Percentiles rank a stretch among this genome's conserved stretches.
phyloP scores from a whole-genome alignment of 2,329 filamentous ascomycete species.

The Fusarium sp. region DNA sequence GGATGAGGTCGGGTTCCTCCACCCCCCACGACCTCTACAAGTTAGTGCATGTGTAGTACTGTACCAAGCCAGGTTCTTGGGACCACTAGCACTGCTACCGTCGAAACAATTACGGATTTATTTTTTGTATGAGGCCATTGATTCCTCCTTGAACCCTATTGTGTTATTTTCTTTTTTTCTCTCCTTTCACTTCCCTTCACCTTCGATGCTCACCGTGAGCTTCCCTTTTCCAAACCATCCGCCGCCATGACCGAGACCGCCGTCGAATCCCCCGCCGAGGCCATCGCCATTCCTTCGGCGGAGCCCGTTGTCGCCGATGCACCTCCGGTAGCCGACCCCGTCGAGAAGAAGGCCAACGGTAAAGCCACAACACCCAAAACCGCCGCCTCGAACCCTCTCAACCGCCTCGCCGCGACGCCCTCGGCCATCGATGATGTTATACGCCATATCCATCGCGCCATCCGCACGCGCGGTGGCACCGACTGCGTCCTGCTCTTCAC shows the following conservation, averaged over 20 bases:
- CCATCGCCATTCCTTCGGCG: constrained; percentile 39
- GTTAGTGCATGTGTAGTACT: background rate
- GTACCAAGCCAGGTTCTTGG: background rate
- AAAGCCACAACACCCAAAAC: background rate
- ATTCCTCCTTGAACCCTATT: background rate
- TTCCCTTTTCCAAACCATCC: constrained; percentile 20
- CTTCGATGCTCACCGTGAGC: constrained; percentile 37
- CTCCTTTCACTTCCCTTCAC: background rate
- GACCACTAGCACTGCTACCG: background rate
- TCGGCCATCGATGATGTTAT: constrained; percentile 63
- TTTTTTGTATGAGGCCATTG: background rate
- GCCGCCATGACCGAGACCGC: constrained; percentile 43
- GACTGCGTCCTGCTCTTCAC: constrained; percentile 77
- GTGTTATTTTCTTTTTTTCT: background rate
- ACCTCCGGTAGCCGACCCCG: constrained; percentile 23
- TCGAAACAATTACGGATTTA: constrained; percentile 2
- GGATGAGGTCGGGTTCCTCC: background rate
- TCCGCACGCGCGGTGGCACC: constrained; percentile 76
- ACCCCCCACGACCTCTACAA: constrained; percentile 2
- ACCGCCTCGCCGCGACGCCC: constrained; percentile 32
- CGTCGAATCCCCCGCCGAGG: constrained; percentile 41
- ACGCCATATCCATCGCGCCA: constrained; percentile 69
- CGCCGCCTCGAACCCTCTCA: constrained; percentile 15
- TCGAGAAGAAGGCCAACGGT: constrained; percentile 20
- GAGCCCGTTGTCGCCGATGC: constrained; percentile 37